Percentiles rank a stretch among this genome's conserved stretches.
phyloP scores from a whole-genome alignment of 805 yeast species.

The Candida tibetensis region DNA sequence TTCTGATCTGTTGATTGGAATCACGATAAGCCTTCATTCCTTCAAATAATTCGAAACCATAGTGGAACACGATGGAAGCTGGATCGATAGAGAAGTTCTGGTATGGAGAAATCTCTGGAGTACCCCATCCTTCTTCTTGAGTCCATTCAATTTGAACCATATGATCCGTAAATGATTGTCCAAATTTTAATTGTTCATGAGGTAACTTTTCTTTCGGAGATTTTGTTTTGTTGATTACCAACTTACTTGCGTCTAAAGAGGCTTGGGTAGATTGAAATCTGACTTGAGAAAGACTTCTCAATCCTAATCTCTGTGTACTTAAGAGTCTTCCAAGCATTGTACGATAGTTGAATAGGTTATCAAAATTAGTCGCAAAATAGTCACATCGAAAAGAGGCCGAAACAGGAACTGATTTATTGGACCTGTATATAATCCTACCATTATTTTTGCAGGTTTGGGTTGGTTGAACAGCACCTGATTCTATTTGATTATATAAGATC shows the following conservation, averaged over 20 bases:
- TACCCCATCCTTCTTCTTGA: constrained; percentile 73
- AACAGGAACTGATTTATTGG: too few species aligned
- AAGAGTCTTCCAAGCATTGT: constrained; percentile 2
- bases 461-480: too few species aligned
- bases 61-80: constrained; percentile 86
- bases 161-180: constrained; percentile 72
- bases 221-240: constrained; percentile 35
- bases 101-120: constrained; percentile 87
- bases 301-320: constrained; percentile 4
- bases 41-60: constrained; percentile 92
- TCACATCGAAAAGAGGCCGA: too few species aligned
- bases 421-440: too few species aligned
- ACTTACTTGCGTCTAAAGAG: constrained; percentile 37
- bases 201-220: constrained; percentile 36
- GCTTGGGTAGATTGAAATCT: constrained; percentile 15
- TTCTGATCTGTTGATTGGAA: constrained; percentile 49
- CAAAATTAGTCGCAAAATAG: too few species aligned
- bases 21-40: constrained; percentile 90
- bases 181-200: constrained; percentile 41
- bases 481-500: too few species aligned
- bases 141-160: constrained; percentile 89
- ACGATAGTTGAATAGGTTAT: neutral
- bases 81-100: constrained; percentile 79
- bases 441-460: too few species aligned
- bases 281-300: constrained; percentile 4